Evolutionary conservation across 495 filamentous ascomycete species (phyloP).

Genomic region (Beverwykella pulmonaria): DNA sequence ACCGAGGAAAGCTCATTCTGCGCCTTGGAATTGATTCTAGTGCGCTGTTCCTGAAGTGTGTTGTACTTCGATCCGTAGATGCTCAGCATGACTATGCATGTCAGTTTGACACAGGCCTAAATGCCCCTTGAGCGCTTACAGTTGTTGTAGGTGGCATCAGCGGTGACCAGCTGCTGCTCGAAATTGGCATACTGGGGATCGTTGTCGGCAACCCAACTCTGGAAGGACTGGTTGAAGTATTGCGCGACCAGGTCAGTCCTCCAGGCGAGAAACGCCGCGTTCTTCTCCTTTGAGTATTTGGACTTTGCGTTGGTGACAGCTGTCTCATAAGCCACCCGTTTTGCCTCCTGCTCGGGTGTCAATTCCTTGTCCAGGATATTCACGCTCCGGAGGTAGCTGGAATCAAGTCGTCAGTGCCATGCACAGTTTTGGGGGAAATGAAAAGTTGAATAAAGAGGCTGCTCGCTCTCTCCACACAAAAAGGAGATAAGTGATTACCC

Average conservation of each 20-base stretch:
- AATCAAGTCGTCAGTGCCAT: not conserved
- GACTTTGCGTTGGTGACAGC: conserved; percentile 8
- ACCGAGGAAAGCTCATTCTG: conserved; percentile 9
- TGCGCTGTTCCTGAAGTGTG: conserved; percentile 18
- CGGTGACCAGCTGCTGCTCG: conserved; percentile 7
- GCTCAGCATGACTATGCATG: conserved; percentile 8
- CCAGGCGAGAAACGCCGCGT: conserved; percentile 11
- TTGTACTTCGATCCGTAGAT: conserved; percentile 21
- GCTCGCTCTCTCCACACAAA: too few relatives aligned
- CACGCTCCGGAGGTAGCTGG: conserved; percentile 15
- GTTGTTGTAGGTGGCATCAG: conserved; percentile 22
- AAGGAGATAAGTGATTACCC: too few relatives aligned
- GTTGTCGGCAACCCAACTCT: conserved; percentile 13
- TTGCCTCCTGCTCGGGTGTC: conserved; percentile 1
- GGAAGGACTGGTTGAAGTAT: conserved; percentile 28
- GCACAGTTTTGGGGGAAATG: not conserved
- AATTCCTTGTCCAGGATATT: conserved; percentile 9
- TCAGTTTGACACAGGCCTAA: not conserved
- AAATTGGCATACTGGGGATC: conserved; percentile 25
- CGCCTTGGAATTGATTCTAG: conserved; percentile 16
- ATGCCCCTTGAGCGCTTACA: not conserved
- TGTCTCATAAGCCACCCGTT: not conserved
- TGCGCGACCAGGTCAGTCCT: conserved; percentile 12
- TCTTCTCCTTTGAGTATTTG: conserved; percentile 17
- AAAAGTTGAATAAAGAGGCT: too few relatives aligned